These are phyloP conservation scores for Trichoderma simmonsii DNA, from an alignment of 2,329 filamentous ascomycete species.

Conservation along the genomic window DNA sequence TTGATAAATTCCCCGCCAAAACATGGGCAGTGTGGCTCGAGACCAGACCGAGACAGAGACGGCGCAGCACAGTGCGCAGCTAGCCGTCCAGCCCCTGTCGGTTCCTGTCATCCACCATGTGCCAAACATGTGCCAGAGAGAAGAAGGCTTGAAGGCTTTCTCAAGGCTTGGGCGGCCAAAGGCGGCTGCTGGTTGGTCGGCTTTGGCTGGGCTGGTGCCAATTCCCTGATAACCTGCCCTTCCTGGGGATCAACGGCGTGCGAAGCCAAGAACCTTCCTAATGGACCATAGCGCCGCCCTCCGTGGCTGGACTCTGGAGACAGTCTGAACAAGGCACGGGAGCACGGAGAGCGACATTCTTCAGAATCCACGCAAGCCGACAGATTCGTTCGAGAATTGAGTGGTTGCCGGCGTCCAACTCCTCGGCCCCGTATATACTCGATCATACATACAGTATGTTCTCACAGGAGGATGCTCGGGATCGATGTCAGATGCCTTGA, in stretches of 20 bases:
- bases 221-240: constrained; percentile 9
- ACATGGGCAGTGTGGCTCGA: constrained; percentile 12
- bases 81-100: not conserved
- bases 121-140: not conserved
- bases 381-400: not conserved
- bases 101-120: constrained; percentile 20
- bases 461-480: not conserved
- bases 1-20: constrained; percentile 11
- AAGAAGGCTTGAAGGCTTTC: not conserved
- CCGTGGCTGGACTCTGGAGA: constrained; percentile 3
- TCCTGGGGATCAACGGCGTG: constrained; percentile 4
- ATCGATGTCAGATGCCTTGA: not conserved
- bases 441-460: not conserved
- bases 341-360: constrained; percentile 5
- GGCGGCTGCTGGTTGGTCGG: not conserved
- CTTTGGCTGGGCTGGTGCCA: constrained; percentile 1
- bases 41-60: constrained; percentile 11
- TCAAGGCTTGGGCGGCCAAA: not conserved
- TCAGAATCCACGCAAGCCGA: not conserved
- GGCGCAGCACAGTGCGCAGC: constrained; percentile 15
- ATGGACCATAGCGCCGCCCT: not conserved
- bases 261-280: constrained; percentile 17
- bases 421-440: not conserved
- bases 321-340: constrained; percentile 1
- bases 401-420: not conserved